A percentile compares a stretch with the other conserved stretches of the same genome.
These are phyloP conservation scores for Brasilioporus rufonigricans DNA, from an alignment of 768 basidiomycete genomes.

Conservation along the genomic window DNA sequence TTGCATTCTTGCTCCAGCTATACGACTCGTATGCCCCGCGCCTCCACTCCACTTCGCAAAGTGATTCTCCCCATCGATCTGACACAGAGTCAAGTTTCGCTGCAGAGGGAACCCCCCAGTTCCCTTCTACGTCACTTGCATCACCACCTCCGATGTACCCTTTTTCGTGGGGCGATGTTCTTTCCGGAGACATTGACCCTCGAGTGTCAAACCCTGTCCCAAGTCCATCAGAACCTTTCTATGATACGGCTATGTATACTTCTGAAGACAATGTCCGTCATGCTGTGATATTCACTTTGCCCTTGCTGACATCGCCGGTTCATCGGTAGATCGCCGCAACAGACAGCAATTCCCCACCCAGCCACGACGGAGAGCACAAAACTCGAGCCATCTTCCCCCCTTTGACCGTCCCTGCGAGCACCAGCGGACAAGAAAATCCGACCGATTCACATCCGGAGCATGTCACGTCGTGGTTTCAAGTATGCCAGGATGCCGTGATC, in stretches of 20 bases:
- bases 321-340: background rate
- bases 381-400: background rate
- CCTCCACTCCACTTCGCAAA: background rate
- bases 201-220: too few species aligned
- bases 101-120: background rate
- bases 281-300: background rate
- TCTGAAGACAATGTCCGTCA: background rate
- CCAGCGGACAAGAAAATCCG: background rate
- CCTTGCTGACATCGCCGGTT: background rate
- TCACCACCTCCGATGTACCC: background rate
- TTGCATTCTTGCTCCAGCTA: too few species aligned
- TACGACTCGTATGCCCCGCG: background rate
- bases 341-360: background rate
- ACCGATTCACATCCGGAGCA: background rate
- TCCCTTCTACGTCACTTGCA: background rate
- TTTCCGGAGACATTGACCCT: background rate
- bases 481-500: slow-evolving; percentile 9
- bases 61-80: background rate
- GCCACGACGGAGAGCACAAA: background rate
- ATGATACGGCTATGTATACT: background rate
- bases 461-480: slow-evolving; percentile 1
- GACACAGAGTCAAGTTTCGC: too few species aligned
- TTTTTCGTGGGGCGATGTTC: background rate
- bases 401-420: background rate
- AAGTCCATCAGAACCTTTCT: background rate